These are phyloP conservation scores for Perilla frutescens DNA, from an alignment of 257 asterid species.

Conservation along the genomic window DNA sequence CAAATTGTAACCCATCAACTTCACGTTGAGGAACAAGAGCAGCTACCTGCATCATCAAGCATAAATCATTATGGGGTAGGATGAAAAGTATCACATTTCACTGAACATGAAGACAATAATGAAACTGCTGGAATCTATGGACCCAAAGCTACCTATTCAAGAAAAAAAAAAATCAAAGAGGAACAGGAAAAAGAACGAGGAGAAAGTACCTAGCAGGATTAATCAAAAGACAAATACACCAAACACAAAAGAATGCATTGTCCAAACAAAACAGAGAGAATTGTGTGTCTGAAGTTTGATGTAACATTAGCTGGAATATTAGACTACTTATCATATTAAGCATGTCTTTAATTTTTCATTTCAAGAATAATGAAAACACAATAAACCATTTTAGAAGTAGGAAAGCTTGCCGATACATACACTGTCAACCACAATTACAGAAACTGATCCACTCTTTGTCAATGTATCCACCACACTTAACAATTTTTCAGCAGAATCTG, in stretches of 20 bases:
- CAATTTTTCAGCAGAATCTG: slow-evolving; percentile 95
- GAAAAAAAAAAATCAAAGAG: not conserved
- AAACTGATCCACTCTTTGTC: slow-evolving; percentile 86
- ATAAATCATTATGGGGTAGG: slow-evolving; percentile 23
- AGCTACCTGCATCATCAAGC: slow-evolving; percentile 77
- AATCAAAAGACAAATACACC: not conserved
- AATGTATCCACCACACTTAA: slow-evolving; percentile 88
- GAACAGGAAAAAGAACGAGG: slow-evolving; percentile 6
- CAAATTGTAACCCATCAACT: slow-evolving; percentile 57
- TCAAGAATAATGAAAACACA: too few relatives aligned
- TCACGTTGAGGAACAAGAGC: slow-evolving; percentile 92
- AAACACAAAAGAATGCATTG: not conserved
- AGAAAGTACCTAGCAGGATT: not conserved
- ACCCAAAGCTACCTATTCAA: slow-evolving; percentile 1
- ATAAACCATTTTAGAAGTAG: slow-evolving; percentile 16
- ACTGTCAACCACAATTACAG: slow-evolving; percentile 95
- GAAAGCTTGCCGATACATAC: slow-evolving; percentile 51
- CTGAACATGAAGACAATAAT: not conserved
- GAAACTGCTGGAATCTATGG: not conserved
- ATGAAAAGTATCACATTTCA: slow-evolving; percentile 19
- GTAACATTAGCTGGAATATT: not conserved
- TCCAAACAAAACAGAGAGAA: not conserved
- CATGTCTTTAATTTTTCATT: too few relatives aligned
- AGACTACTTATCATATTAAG: not conserved
- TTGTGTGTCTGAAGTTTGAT: not conserved